Base-by-base conservation (phyloP, 495 filamentous ascomycete species). In the Aspergillus heteromorphus region DNA sequence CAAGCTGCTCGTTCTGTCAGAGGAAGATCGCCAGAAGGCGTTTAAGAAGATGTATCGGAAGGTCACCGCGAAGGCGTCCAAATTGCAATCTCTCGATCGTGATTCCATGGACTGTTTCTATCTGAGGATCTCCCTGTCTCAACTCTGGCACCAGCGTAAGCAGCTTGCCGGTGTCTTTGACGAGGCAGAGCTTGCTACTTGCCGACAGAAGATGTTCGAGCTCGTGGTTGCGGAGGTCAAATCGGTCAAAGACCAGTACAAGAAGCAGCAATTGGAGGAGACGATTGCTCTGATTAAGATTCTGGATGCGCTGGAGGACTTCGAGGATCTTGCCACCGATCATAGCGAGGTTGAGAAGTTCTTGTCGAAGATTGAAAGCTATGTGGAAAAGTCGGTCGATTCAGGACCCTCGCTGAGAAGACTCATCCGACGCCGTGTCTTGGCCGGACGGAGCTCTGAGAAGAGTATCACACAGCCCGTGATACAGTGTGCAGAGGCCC, bases 241-340 rank as follows among this genome's bases (percentile, higher is more conserved):
- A 30, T 62, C 65, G 1, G 66, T 73, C 51, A 71, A 68, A 56
- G 66, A 71, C 45, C 69, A 70, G 30, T 75, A 66, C 67, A 66
- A 64, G 49, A 73, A 74, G 58, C 68, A 73, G 29, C 67, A 73
- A 45, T 29, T 73, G 31, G 71, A 73, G 52, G 70, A 70, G 30
- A 73, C 71, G 7, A 68, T 74, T 19, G 69, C 68, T 6, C 58
- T 76, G 13, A 73, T 73, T 51, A 75, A 73, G 56, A 74, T 65
- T 11, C 66, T 76, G 36, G 72, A 76, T 63, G 67, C 70, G 1
- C 55, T 77, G 20, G 73, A 76, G 49, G 74, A 75, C 43, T 76
- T 77, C 40, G 73, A 77, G 49, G 74, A 74, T 43, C 54, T 75
- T 14, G 66, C 66, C 14, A 60, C 57, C 13, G 65, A 69, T 51